Base-by-base conservation (phyloP, 805 yeast species). In the Candida peoriensis region DNA sequence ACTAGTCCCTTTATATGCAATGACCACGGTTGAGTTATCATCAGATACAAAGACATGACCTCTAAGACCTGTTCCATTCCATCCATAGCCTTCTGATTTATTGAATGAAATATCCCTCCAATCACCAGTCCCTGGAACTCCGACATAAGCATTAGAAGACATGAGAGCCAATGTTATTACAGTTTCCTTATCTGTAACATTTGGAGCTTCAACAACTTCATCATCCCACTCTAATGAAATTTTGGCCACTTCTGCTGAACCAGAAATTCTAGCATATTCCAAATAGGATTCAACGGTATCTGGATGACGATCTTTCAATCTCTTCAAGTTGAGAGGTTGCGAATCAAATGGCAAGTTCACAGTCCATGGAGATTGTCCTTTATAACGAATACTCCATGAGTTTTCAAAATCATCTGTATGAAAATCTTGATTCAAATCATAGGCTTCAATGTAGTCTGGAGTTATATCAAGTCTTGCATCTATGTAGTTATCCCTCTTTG, bases 91-190 rank as follows among this genome's bases (percentile, higher is more conserved):
- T 10, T 61, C 48, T n/a, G 72, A 66, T 20, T 67, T 62, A 41
- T 73, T 66, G 66, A 79, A 85, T 1, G 76, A 73, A 10, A 85
- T 75, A 49, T 90, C 93, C 36, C 81, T 63, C 97, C 97, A 93
- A 54, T 86, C 94, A 30, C 88, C 89, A 17, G 78, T 73, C 15
- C 61, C 61, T 4, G 97, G 97, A 20, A 75, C 62, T 30, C 73
- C 70, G 3, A 87, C 95, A 53, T 90, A 93, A 3, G 97, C 97
- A 55, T 93, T 83, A 1, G 95, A 84, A 0, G 96, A 77, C 76
- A 90, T 83, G 34, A 78, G 58, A 0, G 97, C 97, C 27, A 90
- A 60, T 2, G 83, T 63, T 3, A 89, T 64, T 4, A 90, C 55
- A 0, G 96, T 85, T 25, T 76, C 76, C 34, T 72, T 72, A 57